Evolutionary conservation across 495 filamentous ascomycete species (phyloP).

Genomic region (Lasiosphaeria hispida): DNA sequence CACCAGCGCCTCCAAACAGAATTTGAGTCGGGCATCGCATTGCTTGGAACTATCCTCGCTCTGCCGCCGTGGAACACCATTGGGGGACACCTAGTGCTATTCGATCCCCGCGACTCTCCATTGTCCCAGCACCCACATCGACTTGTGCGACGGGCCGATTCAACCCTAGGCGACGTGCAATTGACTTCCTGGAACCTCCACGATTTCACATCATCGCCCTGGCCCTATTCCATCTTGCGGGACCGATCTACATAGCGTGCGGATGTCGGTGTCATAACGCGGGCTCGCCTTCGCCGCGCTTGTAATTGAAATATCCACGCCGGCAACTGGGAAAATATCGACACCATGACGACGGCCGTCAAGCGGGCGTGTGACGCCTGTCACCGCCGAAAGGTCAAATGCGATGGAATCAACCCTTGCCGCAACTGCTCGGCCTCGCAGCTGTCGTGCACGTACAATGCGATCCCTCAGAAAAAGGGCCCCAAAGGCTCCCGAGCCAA

Average conservation of each 20-base stretch:
- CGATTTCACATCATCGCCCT: slow-evolving; percentile 26
- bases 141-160: slow-evolving; percentile 33
- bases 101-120: slow-evolving; percentile 14
- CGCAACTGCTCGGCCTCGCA: slow-evolving; percentile 66
- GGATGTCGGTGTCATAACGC: slow-evolving; percentile 27
- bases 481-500: slow-evolving; percentile 80
- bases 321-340: slow-evolving; percentile 8
- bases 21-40: neutral
- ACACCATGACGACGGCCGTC: slow-evolving; percentile 51
- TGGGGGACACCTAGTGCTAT: neutral
- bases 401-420: slow-evolving; percentile 69
- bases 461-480: slow-evolving; percentile 83
- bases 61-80: neutral
- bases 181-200: slow-evolving; percentile 35
- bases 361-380: slow-evolving; percentile 79
- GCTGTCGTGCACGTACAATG: slow-evolving; percentile 74
- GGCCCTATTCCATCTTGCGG: slow-evolving; percentile 18
- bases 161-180: slow-evolving; percentile 28
- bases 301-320: slow-evolving; percentile 13
- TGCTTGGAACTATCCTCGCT: neutral
- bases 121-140: slow-evolving; percentile 17
- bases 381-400: slow-evolving; percentile 81
- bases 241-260: slow-evolving; percentile 23
- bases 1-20: neutral
- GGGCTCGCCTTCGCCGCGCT: slow-evolving; percentile 23